Evolutionary conservation across 1,284 basidiomycete species (phyloP).

Genomic region (Bondarzewia mesenterica): DNA sequence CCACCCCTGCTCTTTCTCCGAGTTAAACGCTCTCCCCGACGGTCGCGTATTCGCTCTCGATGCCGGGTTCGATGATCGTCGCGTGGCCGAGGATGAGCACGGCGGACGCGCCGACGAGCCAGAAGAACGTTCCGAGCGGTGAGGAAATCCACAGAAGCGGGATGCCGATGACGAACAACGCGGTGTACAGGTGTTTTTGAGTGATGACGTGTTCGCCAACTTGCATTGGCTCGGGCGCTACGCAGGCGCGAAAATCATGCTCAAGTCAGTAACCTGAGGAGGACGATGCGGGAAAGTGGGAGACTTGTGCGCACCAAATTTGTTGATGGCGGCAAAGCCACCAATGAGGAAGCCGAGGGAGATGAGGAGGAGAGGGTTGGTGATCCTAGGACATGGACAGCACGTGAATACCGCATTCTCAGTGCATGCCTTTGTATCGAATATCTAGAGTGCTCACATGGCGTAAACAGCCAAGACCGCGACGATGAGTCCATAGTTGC

Average conservation of each 20-base stretch:
- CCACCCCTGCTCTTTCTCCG: not conserved
- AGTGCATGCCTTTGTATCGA: not conserved
- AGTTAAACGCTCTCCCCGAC: slow-evolving; percentile 57
- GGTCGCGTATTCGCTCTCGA: slow-evolving; percentile 81
- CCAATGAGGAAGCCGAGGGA: slow-evolving; percentile 86
- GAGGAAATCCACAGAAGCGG: slow-evolving; percentile 64
- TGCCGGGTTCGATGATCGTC: slow-evolving; percentile 77
- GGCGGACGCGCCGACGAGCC: slow-evolving; percentile 69
- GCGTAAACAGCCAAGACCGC: slow-evolving; percentile 83
- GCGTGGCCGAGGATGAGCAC: slow-evolving; percentile 78
- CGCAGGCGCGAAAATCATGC: slow-evolving; percentile 1
- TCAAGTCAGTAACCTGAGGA: slow-evolving; percentile 8
- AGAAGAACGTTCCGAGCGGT: slow-evolving; percentile 68
- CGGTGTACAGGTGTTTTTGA: slow-evolving; percentile 77
- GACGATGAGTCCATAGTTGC: slow-evolving; percentile 86
- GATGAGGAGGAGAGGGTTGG: slow-evolving; percentile 76
- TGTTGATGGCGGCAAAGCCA: slow-evolving; percentile 87
- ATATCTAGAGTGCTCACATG: slow-evolving; percentile 65
- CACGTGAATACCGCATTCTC: not conserved
- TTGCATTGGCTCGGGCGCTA: slow-evolving; percentile 73
- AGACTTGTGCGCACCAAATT: slow-evolving; percentile 85
- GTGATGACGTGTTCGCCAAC: slow-evolving; percentile 74
- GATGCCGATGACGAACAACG: slow-evolving; percentile 71
- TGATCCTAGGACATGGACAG: slow-evolving; percentile 31
- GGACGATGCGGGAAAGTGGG: slow-evolving; percentile 12